These are phyloP conservation scores for Solanum pinnatisectum DNA, from an alignment of 257 asterid genomes.

Conservation along the genomic window DNA sequence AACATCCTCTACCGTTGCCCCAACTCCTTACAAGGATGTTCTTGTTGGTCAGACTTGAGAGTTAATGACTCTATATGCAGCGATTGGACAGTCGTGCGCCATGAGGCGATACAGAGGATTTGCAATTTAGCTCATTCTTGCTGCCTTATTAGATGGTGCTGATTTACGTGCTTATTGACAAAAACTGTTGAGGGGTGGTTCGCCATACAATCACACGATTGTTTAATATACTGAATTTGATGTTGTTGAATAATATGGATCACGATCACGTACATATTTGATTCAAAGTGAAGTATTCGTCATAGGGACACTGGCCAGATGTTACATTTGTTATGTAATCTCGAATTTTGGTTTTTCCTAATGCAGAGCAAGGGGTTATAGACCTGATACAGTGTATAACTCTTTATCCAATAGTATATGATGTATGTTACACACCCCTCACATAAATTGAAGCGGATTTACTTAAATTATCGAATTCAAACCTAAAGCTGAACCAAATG, in stretches of 20 bases:
- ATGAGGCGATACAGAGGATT: background rate
- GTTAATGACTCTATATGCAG: background rate
- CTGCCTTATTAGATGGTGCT: background rate
- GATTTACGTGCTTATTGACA: background rate
- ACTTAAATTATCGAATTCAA: background rate
- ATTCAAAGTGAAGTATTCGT: background rate
- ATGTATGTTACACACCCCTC: background rate
- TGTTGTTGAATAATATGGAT: background rate
- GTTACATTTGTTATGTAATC: background rate
- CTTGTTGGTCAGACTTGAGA: conserved; percentile 40
- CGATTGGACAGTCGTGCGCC: background rate
- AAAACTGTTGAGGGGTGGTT: background rate
- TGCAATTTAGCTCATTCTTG: background rate
- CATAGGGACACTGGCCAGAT: background rate
- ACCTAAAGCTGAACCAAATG: background rate
- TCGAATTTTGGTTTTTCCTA: background rate
- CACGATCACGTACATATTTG: background rate
- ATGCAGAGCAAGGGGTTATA: background rate
- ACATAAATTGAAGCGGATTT: background rate
- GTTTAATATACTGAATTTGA: background rate
- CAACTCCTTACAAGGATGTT: conserved; percentile 57
- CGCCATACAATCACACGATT: background rate
- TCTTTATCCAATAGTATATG: background rate
- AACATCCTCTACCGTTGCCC: background rate
- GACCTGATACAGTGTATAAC: background rate